Percentiles rank a stretch among this genome's conserved stretches.
Evolutionary conservation across 2,329 filamentous ascomycete species (phyloP).

Genomic region (Fusarium hostae): DNA sequence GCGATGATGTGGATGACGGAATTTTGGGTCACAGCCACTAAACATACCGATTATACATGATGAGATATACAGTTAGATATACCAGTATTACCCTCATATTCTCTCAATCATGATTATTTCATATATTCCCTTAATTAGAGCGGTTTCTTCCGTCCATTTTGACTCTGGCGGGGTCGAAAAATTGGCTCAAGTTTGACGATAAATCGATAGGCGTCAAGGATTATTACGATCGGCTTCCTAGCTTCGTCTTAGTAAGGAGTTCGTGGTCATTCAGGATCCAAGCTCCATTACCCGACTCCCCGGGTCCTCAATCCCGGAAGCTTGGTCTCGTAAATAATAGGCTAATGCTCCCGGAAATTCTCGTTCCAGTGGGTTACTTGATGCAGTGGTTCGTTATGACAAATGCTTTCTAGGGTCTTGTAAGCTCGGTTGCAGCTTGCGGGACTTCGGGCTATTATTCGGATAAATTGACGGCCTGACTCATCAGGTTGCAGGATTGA

Average conservation of each 20-base stretch:
- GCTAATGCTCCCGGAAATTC: background rate
- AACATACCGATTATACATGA: too few species aligned
- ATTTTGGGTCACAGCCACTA: background rate
- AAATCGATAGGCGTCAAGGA: background rate
- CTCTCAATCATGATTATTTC: too few species aligned
- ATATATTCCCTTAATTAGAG: too few species aligned
- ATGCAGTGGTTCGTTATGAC: background rate
- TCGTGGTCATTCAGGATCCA: background rate
- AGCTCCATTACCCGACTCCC: background rate
- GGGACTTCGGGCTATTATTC: background rate
- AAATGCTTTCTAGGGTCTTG: background rate
- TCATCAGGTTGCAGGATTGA: background rate
- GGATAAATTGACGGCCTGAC: background rate
- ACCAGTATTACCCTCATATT: too few species aligned
- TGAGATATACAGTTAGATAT: too few species aligned
- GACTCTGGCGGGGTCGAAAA: background rate
- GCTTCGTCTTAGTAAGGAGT: fast-evolving
- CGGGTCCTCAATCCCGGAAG: background rate
- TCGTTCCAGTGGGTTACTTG: background rate
- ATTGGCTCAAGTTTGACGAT: background rate
- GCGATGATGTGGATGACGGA: background rate
- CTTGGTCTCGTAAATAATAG: background rate
- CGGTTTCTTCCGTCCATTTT: too few species aligned
- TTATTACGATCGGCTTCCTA: background rate
- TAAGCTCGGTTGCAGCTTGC: background rate